Percentiles rank a stretch among this genome's conserved stretches.
Evolutionary conservation across 208 protist species (phyloP).

Genomic region (Acanthamoeba sp.): DNA sequence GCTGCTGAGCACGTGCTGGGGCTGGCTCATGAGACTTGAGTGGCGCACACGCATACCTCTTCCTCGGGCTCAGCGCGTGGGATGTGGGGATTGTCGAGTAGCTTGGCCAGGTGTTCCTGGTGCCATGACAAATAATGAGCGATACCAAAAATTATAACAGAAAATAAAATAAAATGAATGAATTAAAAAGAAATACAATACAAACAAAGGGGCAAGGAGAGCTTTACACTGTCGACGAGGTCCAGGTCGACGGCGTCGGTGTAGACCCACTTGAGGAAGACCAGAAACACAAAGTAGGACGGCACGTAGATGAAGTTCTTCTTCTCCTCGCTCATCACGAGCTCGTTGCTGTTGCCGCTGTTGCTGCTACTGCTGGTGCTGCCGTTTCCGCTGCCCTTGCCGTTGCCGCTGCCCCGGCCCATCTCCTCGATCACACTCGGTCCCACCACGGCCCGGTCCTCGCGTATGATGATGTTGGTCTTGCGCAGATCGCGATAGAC

Average conservation of each 20-base stretch:
- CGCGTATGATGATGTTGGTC: constrained; percentile 34
- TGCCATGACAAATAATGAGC: not conserved
- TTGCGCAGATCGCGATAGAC: constrained; percentile 44
- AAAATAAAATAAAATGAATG: no score
- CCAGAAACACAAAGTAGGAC: constrained; percentile 34
- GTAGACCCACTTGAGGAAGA: constrained; percentile 69
- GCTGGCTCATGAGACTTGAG: no score
- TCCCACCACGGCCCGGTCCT: not conserved
- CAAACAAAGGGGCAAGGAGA: no score
- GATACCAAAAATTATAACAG: no score
- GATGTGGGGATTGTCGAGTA: not conserved
- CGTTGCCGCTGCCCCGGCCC: no score
- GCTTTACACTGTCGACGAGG: not conserved
- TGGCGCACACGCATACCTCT: not conserved
- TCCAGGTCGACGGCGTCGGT: constrained; percentile 47
- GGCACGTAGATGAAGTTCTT: constrained; percentile 67
- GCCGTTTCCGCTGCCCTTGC: not conserved
- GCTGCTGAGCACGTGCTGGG: no score
- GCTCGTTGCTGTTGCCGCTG: not conserved
- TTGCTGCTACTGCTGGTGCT: not conserved
- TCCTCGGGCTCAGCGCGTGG: not conserved
- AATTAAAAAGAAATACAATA: no score
- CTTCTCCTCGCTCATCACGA: constrained; percentile 34
- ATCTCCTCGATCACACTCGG: not conserved
- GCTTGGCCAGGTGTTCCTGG: not conserved